These are phyloP conservation scores for Phytophthora melonis DNA, from an alignment of 352 stramenopile species.

Conservation along the genomic window DNA sequence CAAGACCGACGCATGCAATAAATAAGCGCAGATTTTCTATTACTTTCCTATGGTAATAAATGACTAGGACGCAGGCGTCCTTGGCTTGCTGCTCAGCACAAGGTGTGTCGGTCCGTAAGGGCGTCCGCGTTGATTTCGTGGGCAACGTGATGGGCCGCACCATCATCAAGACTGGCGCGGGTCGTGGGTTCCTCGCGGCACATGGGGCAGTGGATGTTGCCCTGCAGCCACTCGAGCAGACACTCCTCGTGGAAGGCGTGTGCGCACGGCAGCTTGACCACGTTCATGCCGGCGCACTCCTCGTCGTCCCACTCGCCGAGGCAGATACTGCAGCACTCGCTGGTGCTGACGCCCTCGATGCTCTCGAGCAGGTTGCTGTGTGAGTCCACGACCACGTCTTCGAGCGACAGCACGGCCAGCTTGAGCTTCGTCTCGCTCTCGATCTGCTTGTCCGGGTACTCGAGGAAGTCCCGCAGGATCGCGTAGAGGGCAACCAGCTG, in stretches of 20 bases:
- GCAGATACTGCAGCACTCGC: conserved; percentile 89
- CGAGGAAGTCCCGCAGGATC: conserved; percentile 82
- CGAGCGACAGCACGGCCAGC: conserved; percentile 80
- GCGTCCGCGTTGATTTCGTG: conserved; percentile 18
- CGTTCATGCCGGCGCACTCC: conserved; percentile 82
- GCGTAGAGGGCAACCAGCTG: conserved; percentile 74
- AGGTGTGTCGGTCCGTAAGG: conserved; percentile 22
- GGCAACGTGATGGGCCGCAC: conserved; percentile 1
- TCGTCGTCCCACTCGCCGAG: conserved; percentile 85
- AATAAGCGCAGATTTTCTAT: conserved; percentile 35
- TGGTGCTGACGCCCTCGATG: conserved; percentile 49
- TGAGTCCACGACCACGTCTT: conserved; percentile 85
- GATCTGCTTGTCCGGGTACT: conserved; percentile 89
- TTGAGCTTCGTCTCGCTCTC: conserved; percentile 88
- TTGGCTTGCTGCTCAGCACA: conserved; percentile 5
- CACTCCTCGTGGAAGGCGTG: conserved; percentile 91
- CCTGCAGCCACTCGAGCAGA: conserved; percentile 87
- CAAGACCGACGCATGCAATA: background rate
- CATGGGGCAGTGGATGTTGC: conserved; percentile 86
- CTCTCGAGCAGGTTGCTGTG: conserved; percentile 68
- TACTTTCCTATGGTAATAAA: conserved; percentile 45
- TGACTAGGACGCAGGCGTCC: conserved; percentile 6
- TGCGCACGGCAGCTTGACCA: conserved; percentile 85
- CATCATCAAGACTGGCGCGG: conserved; percentile 22
- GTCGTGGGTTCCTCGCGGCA: conserved; percentile 75